Base-by-base conservation (phyloP, 306 rosid genomes). In the Vigna reflexopilosa region DNA sequence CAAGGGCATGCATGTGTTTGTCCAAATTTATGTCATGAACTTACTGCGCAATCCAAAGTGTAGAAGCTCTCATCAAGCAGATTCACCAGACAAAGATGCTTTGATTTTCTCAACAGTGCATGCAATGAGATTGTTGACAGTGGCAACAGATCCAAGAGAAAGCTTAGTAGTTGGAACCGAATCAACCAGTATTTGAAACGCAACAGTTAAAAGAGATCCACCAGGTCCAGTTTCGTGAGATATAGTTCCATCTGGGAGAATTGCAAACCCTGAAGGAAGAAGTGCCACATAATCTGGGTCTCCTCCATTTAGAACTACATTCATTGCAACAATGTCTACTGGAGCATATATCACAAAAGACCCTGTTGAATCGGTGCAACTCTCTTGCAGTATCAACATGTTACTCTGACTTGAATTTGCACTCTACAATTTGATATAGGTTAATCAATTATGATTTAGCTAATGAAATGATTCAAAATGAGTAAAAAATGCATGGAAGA, bases 321-420 rank as follows among this genome's bases (percentile, higher is more conserved):
- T 93, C 97, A 96, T 96, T 0, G 98, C 96, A 1, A 85, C 98
- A 1, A 91, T 89, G 48, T 96, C 99, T 0, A 96, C 98, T 0
- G 99, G 99, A 4, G 99, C 98, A 70, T 93, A 96, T 1, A 96
- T 90, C 1, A 96, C 98, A 72, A 90, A 96, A 0, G 96, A 87
- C 1, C 91, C 98, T 0, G 96, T 93, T 63, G 88, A 74, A 73
- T 96, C 98, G 0, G 90, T 90, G 90, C 93, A 84, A 72, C 99
- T 90, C 88, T 96, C 99, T 90, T 96, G 99, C 3, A 96, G 52
- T 52, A 93, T 91, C 74, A 96, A 79, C 98, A 91, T 96, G 91
- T 93, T 93, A 91, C 96, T 96, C 81, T 96, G 98, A 90, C 98
- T 96, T 63, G 99, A 93, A 85, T 93, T 96, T 0, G 91, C 93